Evolutionary conservation across 345 rosid species (phyloP), one percentile per base, ranked within the genome.

Genomic region (Garcia nutans): DNA sequence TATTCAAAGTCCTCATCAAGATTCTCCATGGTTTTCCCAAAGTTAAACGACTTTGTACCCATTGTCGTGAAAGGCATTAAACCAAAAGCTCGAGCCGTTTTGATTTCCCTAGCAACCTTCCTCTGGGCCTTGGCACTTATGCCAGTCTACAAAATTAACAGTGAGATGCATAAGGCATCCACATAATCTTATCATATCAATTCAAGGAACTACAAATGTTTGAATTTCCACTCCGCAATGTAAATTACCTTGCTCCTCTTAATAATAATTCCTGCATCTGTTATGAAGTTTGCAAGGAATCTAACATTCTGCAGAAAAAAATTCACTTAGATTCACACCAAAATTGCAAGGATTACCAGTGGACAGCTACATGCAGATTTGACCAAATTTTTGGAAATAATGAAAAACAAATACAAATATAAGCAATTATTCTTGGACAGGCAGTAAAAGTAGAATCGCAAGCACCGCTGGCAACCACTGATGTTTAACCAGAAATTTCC

Each of bases 41-140:
- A 86, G 41, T 71, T 74, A 71, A 95, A 93, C 10, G 93, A 83
- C 79, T 93, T 95, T n/a, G 93, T 90, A 26, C 99, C 99, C 97
- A 95, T 95, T 3, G 97, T 91, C 5, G 94, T 90, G 86, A 95
- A 95, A 50, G 99, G 97, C 94, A 95, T 83, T 62, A 93, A 84
- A 24, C 99, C 97, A 50, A 95, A 90, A 33, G 96, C 97, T 75
- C 99, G 87, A 1, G 97, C 99, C 9, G 93, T 94, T 82, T 92
- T 94, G 80, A 93, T 94, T 91, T 94, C 99, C 84, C 96, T 85
- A 0, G 97, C 99, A 55, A 95, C 75, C 89, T 89, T 93, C 82
- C 97, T 88, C 83, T 93, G 97, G 6, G 97, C 99, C 81, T 91
- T 95, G 54, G 99, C 99, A 47, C 97, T 91, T 45, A 95, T 90